These are phyloP conservation scores for Phytophthora fragariae DNA, from an alignment of 352 stramenopile genomes.

Conservation along the genomic window DNA sequence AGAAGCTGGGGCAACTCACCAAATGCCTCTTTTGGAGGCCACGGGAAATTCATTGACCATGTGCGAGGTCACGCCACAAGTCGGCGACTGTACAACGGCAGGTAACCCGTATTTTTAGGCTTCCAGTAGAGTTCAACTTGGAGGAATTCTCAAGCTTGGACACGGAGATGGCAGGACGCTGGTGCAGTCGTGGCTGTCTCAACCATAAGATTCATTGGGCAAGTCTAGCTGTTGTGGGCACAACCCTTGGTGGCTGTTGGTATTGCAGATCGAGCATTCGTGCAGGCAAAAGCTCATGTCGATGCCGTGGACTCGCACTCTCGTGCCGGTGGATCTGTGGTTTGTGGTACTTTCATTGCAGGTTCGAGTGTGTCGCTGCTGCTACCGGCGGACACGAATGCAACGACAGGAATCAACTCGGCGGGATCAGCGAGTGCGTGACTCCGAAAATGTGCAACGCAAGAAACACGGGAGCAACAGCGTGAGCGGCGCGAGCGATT, in stretches of 20 bases:
- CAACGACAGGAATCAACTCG: constrained; percentile 24
- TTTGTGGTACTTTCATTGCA: constrained; percentile 3
- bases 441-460: background rate
- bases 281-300: constrained; percentile 46
- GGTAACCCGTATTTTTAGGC: constrained; percentile 21
- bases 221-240: constrained; percentile 49
- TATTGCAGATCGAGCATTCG: constrained; percentile 32
- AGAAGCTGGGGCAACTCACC: constrained; percentile 24
- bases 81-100: constrained; percentile 14
- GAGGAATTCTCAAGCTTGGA: constrained; percentile 1
- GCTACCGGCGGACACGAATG: background rate
- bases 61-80: constrained; percentile 1
- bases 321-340: constrained; percentile 21
- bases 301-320: constrained; percentile 49
- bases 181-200: constrained; percentile 14
- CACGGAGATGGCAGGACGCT: constrained; percentile 5
- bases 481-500: background rate
- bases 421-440: constrained; percentile 10
- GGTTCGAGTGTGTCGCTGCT: constrained; percentile 23
- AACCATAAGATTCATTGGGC: constrained; percentile 47
- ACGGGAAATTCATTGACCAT: constrained; percentile 24
- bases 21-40: constrained; percentile 16
- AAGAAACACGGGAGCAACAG: background rate
- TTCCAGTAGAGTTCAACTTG: background rate
- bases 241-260: constrained; percentile 25